Conservation (phyloP, 805 yeast genomes). For the Candida arabinofermentans region DNA sequence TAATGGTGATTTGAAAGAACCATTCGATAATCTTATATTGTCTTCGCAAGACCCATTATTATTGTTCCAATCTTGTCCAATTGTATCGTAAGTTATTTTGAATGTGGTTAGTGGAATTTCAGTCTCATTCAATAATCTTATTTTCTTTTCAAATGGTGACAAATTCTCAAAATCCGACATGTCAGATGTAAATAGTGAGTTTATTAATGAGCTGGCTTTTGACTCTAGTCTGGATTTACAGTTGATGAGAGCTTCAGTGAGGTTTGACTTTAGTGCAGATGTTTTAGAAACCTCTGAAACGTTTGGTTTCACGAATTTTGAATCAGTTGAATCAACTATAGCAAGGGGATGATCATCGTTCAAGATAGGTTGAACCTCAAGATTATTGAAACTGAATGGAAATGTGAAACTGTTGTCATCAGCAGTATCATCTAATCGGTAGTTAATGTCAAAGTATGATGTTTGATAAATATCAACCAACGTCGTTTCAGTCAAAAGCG, state of each 20-base stretch:
- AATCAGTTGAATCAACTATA: neutral
- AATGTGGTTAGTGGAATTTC: conserved; percentile 9
- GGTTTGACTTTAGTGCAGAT: neutral
- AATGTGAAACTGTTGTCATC: too few relatives aligned
- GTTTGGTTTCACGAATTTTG: neutral
- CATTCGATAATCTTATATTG: neutral
- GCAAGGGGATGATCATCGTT: neutral
- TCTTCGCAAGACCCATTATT: neutral
- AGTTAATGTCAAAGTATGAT: neutral
- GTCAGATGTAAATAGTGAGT: neutral
- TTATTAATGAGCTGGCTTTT: neutral
- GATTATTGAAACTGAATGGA: neutral
- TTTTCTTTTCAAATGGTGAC: conserved; percentile 2
- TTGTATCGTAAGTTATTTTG: neutral
- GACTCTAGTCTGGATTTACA: neutral
- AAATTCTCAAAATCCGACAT: neutral
- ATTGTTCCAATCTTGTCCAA: conserved; percentile 2
- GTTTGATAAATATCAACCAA: neutral
- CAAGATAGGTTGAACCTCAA: neutral
- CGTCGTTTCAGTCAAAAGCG: neutral
- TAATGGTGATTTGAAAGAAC: neutral
- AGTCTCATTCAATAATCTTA: conserved; percentile 1
- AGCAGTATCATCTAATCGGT: too few relatives aligned
- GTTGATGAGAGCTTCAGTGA: neutral
- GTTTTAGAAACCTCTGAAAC: neutral